Evolutionary conservation across 768 basidiomycete species (phyloP), one percentile per base, ranked within the genome.

Genomic region (Collybia mongolica): DNA sequence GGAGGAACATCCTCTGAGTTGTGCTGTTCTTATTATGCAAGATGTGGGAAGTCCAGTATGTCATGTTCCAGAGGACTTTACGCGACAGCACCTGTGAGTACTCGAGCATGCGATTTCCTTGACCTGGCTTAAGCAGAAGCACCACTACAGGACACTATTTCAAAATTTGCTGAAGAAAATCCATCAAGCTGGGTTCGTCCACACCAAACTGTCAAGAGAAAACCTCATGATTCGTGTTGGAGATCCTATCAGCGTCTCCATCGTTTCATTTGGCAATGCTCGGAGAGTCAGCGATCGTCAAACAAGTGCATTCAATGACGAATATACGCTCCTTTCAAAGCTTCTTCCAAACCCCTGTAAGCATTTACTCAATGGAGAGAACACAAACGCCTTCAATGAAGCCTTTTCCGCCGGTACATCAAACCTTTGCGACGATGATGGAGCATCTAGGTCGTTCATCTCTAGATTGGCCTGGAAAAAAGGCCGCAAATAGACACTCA

Each of bases 21-120:
- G 23, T 14, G 46, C 43, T 5, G 54, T 23, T 11, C 50, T 55
- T 1, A 39, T 55, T 2, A 39, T 52, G 35, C 42, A 55, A 39
- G 47, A 52, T 44, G 23, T 29, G 15, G 51, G 54, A 5, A n/a
- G 17, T 6, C 44, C 46, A 12, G 28, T 48, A n/a, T 19, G 20
- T 15, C n/a, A 35, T 24, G 8, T 43, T 6, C 2, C 8, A 18
- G 15, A 46, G 6, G 22, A 20, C 29, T 18, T 28, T 20, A 15
- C n/a, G 19, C 8, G 14, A n/a, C 36, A 32, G 14, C 22, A 29
- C 18, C 26, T 45, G 49, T 40, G 18, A 23, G 32, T 38, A 39
- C n/a, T 5, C 28, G 41, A 39, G n/a, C 39, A 35, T 37, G 7
- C 40, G 28, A 15, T 18, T 35, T 36, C 29, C 32, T 9, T 2